Evolutionary conservation across 1,284 basidiomycete species (phyloP).

Genomic region (Fomes fomentarius): DNA sequence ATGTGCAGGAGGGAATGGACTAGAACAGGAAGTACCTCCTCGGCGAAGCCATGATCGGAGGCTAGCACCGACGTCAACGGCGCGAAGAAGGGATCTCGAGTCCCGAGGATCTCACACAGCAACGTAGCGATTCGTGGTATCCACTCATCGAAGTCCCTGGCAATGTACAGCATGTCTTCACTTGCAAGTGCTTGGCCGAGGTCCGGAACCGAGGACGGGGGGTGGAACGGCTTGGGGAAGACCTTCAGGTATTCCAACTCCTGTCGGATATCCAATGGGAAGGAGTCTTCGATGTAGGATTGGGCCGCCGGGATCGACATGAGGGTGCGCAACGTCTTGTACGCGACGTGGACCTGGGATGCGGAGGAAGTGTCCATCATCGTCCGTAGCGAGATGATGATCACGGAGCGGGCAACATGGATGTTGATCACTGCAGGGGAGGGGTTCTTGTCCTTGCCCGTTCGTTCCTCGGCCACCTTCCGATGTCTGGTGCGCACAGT

Average conservation of each 20-base stretch:
- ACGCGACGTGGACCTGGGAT: slow-evolving; percentile 57
- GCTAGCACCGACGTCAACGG: slow-evolving; percentile 66
- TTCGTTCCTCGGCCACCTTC: not conserved
- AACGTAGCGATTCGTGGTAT: slow-evolving; percentile 61
- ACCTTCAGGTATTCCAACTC: slow-evolving; percentile 58
- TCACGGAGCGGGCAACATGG: slow-evolving; percentile 46
- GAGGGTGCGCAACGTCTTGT: slow-evolving; percentile 63
- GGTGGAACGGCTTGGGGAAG: slow-evolving; percentile 43
- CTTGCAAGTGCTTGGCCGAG: slow-evolving; percentile 43
- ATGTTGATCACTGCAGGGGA: slow-evolving; percentile 3
- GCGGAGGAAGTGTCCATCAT: slow-evolving; percentile 60
- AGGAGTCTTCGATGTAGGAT: slow-evolving; percentile 34
- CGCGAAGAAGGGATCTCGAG: slow-evolving; percentile 65
- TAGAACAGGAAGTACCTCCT: slow-evolving; percentile 73
- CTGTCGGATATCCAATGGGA: slow-evolving; percentile 45
- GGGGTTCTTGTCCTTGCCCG: not conserved
- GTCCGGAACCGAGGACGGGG: slow-evolving; percentile 32
- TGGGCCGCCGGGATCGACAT: slow-evolving; percentile 47
- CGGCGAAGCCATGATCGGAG: slow-evolving; percentile 60
- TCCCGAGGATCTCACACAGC: slow-evolving; percentile 62
- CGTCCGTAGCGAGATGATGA: slow-evolving; percentile 55
- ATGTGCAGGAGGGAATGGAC: slow-evolving; percentile 68
- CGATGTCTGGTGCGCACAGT: slow-evolving; percentile 45
- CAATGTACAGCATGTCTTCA: slow-evolving; percentile 42
- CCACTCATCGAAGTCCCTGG: slow-evolving; percentile 65